Percentiles rank a stretch among this genome's conserved stretches.
These are phyloP conservation scores for Neurospora sp. DNA, from an alignment of 495 filamentous ascomycete genomes.

Conservation along the genomic window DNA sequence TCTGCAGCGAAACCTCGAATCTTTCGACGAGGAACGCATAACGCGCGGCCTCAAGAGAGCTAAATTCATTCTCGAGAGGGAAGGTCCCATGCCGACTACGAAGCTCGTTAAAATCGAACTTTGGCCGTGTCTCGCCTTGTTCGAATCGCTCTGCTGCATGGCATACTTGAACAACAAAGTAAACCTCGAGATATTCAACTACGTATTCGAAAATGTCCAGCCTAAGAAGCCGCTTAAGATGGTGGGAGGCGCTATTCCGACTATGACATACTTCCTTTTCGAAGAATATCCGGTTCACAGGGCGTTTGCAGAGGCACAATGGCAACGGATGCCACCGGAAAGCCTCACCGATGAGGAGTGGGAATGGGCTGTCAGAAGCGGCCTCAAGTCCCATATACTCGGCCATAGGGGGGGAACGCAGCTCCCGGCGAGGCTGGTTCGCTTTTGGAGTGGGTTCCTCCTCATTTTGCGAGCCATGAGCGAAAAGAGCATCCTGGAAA, in stretches of 20 bases:
- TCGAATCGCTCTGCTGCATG: constrained; percentile 44
- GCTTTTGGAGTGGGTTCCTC: constrained; percentile 67
- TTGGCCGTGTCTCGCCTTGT: constrained; percentile 36
- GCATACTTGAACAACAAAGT: constrained; percentile 30
- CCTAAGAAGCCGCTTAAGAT: constrained; percentile 60
- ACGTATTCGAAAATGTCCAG: constrained; percentile 68
- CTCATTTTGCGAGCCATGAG: constrained; percentile 60
- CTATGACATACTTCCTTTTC: constrained; percentile 74
- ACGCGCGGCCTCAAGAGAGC: constrained; percentile 25
- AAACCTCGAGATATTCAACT: constrained; percentile 50
- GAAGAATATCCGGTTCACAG: constrained; percentile 46
- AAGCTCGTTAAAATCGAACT: constrained; percentile 23
- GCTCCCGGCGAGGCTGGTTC: constrained; percentile 32
- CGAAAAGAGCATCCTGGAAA: constrained; percentile 65
- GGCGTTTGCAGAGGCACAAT: constrained; percentile 59
- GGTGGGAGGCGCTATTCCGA: constrained; percentile 56
- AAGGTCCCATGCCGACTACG: constrained; percentile 19
- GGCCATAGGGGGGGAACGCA: constrained; percentile 7
- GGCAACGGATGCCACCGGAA: constrained; percentile 46
- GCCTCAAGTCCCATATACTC: constrained; percentile 30
- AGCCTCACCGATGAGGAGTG: constrained; percentile 57
- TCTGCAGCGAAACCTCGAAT: constrained; percentile 34
- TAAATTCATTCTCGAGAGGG: constrained; percentile 27
- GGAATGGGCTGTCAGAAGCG: constrained; percentile 68
- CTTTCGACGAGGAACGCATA: constrained; percentile 30